A percentile compares a stretch with the other conserved stretches of the same genome.
phyloP scores from a whole-genome alignment of 495 filamentous ascomycete species.

The Talaromyces proteolyticus region DNA sequence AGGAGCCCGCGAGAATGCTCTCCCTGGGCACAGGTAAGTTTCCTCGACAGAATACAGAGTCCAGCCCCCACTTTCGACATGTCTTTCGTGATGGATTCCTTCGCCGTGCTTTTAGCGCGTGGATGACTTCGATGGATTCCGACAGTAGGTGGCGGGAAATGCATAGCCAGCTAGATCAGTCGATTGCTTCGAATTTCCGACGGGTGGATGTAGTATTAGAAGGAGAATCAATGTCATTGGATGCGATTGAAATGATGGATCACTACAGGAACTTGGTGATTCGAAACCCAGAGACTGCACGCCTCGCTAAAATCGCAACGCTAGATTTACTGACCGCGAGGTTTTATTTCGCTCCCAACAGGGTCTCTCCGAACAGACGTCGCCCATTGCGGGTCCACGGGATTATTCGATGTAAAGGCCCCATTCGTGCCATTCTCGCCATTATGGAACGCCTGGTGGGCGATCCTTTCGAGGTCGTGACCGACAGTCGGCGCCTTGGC shows the following conservation, averaged over 20 bases:
- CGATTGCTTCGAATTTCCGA: constrained; percentile 4
- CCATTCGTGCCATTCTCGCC: constrained; percentile 7
- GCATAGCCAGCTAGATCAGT: constrained; percentile 6
- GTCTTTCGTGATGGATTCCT: constrained; percentile 19
- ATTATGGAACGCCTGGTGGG: constrained; percentile 11
- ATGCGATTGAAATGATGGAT: constrained; percentile 13
- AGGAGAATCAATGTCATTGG: constrained; percentile 10
- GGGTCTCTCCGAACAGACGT: constrained; percentile 6
- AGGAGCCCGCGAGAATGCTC: constrained; percentile 8
- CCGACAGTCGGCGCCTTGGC: constrained; percentile 10
- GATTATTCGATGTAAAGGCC: constrained; percentile 14
- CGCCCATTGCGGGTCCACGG: constrained; percentile 13
- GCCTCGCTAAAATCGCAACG: no score
- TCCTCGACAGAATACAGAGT: no score
- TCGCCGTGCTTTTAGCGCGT: constrained; percentile 13
- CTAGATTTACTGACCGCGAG: constrained; percentile 13
- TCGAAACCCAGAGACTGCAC: constrained; percentile 9
- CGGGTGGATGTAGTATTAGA: constrained; percentile 11
- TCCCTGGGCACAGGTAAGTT: constrained; percentile 14
- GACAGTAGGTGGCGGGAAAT: constrained; percentile 13
- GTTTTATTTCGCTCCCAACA: constrained; percentile 12
- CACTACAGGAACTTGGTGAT: constrained; percentile 17
- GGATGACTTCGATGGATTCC: constrained; percentile 18
- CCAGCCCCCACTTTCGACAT: no score
- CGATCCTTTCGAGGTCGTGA: constrained; percentile 10